Base-by-base conservation (phyloP, 495 filamentous ascomycete genomes). In the Astrothelium macrocarpum region DNA sequence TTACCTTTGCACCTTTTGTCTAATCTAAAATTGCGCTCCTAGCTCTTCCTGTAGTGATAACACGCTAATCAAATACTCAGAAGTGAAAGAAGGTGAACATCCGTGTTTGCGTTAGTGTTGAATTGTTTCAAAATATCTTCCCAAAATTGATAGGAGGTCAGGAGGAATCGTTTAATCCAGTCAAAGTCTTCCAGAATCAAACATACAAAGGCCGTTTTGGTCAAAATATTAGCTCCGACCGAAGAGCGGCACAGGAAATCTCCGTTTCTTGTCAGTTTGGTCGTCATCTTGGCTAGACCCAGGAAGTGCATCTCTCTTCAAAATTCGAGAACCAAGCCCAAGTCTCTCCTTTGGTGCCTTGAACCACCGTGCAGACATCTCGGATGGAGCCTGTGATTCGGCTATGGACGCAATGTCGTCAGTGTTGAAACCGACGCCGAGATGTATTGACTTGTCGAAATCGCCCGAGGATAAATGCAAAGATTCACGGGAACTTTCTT, bases 261-360 rank as follows among this genome's bases (percentile, higher is more conserved):
- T 56, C 25, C 49, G 49, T 25, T 56, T 56, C 49, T 16, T 26
- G 16, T 56, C 49, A 29, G 10, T 28, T 26, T 7, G 25, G 12
- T 56, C 49, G 11, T 56, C 49, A 26, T 65, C 67, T 11, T 62
- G 61, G 23, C 32, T 62, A 56, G 73, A 71, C 74, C 72, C 74
- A 11, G 74, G 72, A 20, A 70, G 32, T 9, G 62, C 60, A 32
- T 70, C 69, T n/a, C 53, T 63, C 60, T 69, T 67, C 12, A 49
- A 63, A 25, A 74, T 65, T 36, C 62, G 66, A 0, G 71, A 68
- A 32, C 72, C 72, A 7, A 73, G 61, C 1, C 73, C 72, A 7
- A 76, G 68, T 39, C 73, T 65, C 63, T 76, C 71, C 59, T 71
- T 71, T 18, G 73, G 69, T 12, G 69, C 66, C 58, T 64, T 62